These are phyloP conservation scores for Cladorrhinum samala DNA, from an alignment of 495 filamentous ascomycete genomes.

Conservation along the genomic window DNA sequence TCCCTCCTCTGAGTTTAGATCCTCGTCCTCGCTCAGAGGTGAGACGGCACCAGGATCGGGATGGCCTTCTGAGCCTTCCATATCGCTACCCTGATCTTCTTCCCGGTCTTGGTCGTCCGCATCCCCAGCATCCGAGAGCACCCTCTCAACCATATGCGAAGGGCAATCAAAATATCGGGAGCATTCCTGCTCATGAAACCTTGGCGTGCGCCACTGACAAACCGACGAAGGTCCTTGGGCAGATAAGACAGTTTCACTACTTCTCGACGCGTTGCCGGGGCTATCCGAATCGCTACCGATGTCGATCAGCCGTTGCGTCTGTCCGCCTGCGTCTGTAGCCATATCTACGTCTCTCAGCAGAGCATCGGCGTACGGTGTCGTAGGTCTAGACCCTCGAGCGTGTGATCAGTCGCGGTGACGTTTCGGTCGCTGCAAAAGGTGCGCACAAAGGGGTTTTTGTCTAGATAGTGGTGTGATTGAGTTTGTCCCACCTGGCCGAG, in stretches of 20 bases:
- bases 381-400: not conserved
- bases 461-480: not conserved
- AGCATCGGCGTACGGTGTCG: not conserved
- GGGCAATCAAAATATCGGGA: slow-evolving; percentile 41
- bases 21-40: slow-evolving; percentile 9
- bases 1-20: not conserved
- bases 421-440: too few species aligned
- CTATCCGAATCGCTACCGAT: slow-evolving; percentile 10
- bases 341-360: slow-evolving; percentile 1
- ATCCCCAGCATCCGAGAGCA: slow-evolving; percentile 15
- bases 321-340: slow-evolving; percentile 16
- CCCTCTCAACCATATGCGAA: slow-evolving; percentile 30
- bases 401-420: not conserved
- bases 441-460: too few species aligned
- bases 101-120: slow-evolving; percentile 4
- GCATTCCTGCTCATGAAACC: slow-evolving; percentile 36
- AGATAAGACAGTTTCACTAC: too few species aligned
- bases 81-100: slow-evolving; percentile 1
- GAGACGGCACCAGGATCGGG: slow-evolving; percentile 10
- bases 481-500: not conserved
- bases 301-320: slow-evolving; percentile 5
- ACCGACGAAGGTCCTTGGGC: not conserved
- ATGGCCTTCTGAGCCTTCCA: not conserved
- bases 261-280: not conserved
- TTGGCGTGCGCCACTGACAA: slow-evolving; percentile 30